Percentiles rank a stretch among this genome's conserved stretches.
Evolutionary conservation across 345 rosid genomes (phyloP).

Genomic region (Anastatica hierochuntica): DNA sequence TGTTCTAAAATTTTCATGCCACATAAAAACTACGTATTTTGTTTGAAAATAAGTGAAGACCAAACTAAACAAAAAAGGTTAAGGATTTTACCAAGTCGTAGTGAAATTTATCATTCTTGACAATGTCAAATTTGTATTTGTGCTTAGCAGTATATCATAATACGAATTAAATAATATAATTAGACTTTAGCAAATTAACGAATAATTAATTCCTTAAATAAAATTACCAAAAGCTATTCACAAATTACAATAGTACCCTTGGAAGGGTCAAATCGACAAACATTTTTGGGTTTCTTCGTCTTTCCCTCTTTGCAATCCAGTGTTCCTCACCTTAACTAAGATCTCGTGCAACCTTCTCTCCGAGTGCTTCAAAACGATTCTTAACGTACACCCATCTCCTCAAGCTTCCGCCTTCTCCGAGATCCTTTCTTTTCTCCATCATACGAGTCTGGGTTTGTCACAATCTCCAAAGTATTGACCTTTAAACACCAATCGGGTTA

Average conservation of each 20-base stretch:
- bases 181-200: too few relatives aligned
- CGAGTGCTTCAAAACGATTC: slow-evolving; percentile 45
- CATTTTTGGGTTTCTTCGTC: neutral
- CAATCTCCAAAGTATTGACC: slow-evolving; percentile 19
- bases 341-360: slow-evolving; percentile 11
- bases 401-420: slow-evolving; percentile 32
- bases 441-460: neutral
- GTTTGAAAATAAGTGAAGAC: too few relatives aligned
- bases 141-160: too few relatives aligned
- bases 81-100: too few relatives aligned
- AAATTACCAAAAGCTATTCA: too few relatives aligned
- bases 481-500: slow-evolving; percentile 22
- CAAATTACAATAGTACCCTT: slow-evolving; percentile 1
- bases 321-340: slow-evolving; percentile 15
- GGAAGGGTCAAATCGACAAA: neutral
- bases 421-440: slow-evolving; percentile 15
- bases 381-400: slow-evolving; percentile 38
- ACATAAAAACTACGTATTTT: too few relatives aligned
- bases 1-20: too few relatives aligned
- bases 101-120: too few relatives aligned
- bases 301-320: slow-evolving; percentile 10
- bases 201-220: too few relatives aligned
- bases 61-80: too few relatives aligned
- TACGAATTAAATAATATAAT: too few relatives aligned
- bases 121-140: too few relatives aligned